Base-by-base conservation (phyloP, 1,284 basidiomycete genomes). In the Cystobasidium pallidum region DNA sequence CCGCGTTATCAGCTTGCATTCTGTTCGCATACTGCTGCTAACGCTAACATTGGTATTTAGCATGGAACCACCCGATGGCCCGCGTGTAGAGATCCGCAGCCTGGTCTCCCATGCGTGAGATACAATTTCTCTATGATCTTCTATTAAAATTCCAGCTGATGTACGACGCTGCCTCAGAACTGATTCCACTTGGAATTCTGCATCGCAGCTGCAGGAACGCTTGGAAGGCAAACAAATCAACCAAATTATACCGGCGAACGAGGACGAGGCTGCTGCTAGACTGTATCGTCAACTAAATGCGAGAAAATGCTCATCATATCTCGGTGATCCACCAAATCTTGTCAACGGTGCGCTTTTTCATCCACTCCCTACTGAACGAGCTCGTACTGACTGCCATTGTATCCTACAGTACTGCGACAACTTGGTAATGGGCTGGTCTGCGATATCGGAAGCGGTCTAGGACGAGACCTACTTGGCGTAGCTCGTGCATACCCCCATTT, bases 241-340 rank as follows among this genome's bases (percentile, higher is more conserved):
- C 13, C 68, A 71, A 24, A 71, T 71, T 17, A 30, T 51, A 26
- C 57, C 68, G 2, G 36, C n/a, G 21, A 19, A 64, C 28, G 57
- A 28, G 10, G 68, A 71, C 36, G 68, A 71, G 36, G 61, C 59
- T 15, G 45, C 54, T 17, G 68, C 68, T 15, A 30, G 45, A 34
- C 49, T 71, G 51, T 71, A 71, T 51, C 58, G 68, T 1, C 68
- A 71, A 61, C 61, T 71, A 2, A 71, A 71, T 57, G 68, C 68
- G 4, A 30, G 68, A n/a, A 71, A 71, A 39, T 71, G 68, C 61
- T 59, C 59, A 10, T 71, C 68, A 47, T 71, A 71, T 51, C 49
- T 71, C 3, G 68, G 68, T n/a, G 68, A 71, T 55, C 68, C 68
- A 24, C 68, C 68, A 4, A 71, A 71, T 34, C 39, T 71, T 7